phyloP scores from a whole-genome alignment of 805 yeast genomes.

The Candida ovalis region DNA sequence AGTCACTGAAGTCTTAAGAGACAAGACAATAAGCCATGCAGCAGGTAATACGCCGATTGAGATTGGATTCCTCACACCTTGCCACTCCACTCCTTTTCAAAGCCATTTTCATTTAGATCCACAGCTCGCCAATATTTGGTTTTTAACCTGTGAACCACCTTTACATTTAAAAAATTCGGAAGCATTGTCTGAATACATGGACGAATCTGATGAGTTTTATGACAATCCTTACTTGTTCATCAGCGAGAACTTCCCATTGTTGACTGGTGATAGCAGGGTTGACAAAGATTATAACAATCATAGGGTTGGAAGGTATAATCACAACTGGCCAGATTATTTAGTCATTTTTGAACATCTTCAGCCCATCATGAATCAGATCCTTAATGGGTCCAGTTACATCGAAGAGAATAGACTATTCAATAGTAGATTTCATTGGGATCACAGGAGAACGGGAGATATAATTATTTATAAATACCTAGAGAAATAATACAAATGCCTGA shows the following conservation, averaged over 20 bases:
- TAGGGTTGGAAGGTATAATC: slow-evolving; percentile 25
- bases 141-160: slow-evolving; percentile 92
- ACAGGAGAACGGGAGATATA: slow-evolving; percentile 73
- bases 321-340: slow-evolving; percentile 69
- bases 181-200: slow-evolving; percentile 53
- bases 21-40: slow-evolving; percentile 13
- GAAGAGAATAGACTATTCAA: slow-evolving; percentile 64
- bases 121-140: slow-evolving; percentile 54
- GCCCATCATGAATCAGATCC: slow-evolving; percentile 35
- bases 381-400: slow-evolving; percentile 38
- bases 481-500: neutral
- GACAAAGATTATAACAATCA: neutral
- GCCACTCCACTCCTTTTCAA: slow-evolving; percentile 97
- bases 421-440: slow-evolving; percentile 81
- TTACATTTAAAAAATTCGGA: slow-evolving; percentile 33
- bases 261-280: slow-evolving; percentile 4
- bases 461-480: slow-evolving; percentile 44
- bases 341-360: slow-evolving; percentile 68
- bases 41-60: slow-evolving; percentile 37
- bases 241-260: slow-evolving; percentile 45
- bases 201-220: slow-evolving; percentile 84
- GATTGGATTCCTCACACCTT: slow-evolving; percentile 86
- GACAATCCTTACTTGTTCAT: slow-evolving; percentile 60
- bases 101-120: slow-evolving; percentile 64
- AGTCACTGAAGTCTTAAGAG: slow-evolving; percentile 52